Percentiles rank a stretch among this genome's conserved stretches.
Evolutionary conservation across 2,329 filamentous ascomycete species (phyloP).

Genomic region (Teratosphaeria nubilosa): DNA sequence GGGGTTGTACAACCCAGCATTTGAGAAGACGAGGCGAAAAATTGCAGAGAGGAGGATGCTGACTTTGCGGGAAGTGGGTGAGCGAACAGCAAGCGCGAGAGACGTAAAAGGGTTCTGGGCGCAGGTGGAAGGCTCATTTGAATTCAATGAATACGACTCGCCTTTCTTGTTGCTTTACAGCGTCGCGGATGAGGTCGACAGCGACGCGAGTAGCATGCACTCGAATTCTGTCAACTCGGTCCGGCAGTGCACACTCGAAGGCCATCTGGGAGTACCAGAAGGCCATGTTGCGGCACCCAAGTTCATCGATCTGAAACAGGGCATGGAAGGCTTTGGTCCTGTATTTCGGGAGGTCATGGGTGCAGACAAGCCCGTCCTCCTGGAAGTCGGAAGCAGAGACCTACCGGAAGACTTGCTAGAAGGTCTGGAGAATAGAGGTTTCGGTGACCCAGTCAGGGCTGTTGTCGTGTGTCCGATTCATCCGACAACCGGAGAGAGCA

Average conservation of each 20-base stretch:
- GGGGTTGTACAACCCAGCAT: constrained; percentile 65
- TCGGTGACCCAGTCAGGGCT: constrained; percentile 58
- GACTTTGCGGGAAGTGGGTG: constrained; percentile 65
- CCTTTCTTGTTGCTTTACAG: constrained; percentile 72
- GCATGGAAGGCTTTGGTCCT: constrained; percentile 63
- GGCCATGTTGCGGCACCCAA: constrained; percentile 52
- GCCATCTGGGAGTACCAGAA: constrained; percentile 56
- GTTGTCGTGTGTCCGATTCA: constrained; percentile 72
- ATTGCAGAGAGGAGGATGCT: constrained; percentile 73
- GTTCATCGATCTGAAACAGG: constrained; percentile 58
- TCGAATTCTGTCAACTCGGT: constrained; percentile 54
- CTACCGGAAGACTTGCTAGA: constrained; percentile 55
- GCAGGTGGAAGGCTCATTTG: constrained; percentile 57
- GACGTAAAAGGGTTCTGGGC: constrained; percentile 66
- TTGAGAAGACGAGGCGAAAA: constrained; percentile 70
- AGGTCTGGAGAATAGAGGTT: constrained; percentile 59
- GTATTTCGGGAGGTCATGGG: constrained; percentile 69
- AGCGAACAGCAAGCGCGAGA: constrained; percentile 61
- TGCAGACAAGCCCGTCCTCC: constrained; percentile 53
- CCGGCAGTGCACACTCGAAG: constrained; percentile 60
- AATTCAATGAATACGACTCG: constrained; percentile 64
- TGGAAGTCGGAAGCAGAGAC: constrained; percentile 56
- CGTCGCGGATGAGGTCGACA: constrained; percentile 59
- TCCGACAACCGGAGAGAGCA: constrained; percentile 61
- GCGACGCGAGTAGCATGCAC: constrained; percentile 61